Evolutionary conservation across 345 rosid species (phyloP).

Genomic region (Clausena lansium): DNA sequence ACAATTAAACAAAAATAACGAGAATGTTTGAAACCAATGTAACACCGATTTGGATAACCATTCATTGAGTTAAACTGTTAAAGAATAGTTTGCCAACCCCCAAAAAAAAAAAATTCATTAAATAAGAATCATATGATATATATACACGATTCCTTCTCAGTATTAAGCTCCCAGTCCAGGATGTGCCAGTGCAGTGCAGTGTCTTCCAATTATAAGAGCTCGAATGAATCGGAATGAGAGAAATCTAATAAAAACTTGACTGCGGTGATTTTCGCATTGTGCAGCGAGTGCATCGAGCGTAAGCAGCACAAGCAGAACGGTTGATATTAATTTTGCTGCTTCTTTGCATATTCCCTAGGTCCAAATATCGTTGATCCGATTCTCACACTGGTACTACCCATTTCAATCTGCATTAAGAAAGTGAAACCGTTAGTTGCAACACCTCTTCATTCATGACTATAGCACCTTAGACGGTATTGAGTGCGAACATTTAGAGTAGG

Average conservation of each 20-base stretch:
- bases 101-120: neutral
- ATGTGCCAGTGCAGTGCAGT: too few relatives aligned
- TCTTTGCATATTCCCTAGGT: constrained; percentile 70
- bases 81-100: neutral
- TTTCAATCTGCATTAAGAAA: constrained; percentile 67
- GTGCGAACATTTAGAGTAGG: neutral
- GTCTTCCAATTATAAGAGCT: neutral
- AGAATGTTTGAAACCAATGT: neutral
- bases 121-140: neutral
- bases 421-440: constrained; percentile 11
- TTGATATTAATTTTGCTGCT: constrained; percentile 20
- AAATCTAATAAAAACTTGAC: neutral
- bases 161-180: neutral
- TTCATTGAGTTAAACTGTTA: neutral
- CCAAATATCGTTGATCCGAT: constrained; percentile 92
- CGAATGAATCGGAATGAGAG: neutral
- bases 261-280: neutral
- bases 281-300: neutral
- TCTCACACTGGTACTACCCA: constrained; percentile 91
- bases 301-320: neutral
- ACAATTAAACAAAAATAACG: neutral
- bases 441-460: neutral
- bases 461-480: neutral
- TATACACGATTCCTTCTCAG: neutral
- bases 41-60: neutral